These are phyloP conservation scores for Garcia nutans DNA, from an alignment of 345 rosid species.

Conservation along the genomic window DNA sequence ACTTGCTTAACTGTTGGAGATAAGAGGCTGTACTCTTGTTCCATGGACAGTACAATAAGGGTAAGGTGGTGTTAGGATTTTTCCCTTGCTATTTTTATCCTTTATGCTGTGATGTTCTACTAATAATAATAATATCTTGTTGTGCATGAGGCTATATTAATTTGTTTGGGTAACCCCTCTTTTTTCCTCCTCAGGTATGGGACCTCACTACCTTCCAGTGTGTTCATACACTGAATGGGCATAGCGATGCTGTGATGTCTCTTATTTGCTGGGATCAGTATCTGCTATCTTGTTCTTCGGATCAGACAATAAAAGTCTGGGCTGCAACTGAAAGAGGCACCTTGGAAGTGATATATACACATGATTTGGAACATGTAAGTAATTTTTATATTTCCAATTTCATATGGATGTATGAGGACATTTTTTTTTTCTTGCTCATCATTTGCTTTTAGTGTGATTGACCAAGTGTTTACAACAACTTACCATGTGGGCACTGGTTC, in stretches of 20 bases:
- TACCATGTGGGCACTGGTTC: neutral
- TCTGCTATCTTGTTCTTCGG: conserved; percentile 60
- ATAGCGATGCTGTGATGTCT: conserved; percentile 49
- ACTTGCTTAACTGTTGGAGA: conserved; percentile 39
- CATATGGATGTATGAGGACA: no score
- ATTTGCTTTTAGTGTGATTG: neutral
- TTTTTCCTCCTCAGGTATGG: conserved; percentile 44
- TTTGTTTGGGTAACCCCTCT: neutral
- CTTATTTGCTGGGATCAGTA: conserved; percentile 57
- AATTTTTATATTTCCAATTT: neutral
- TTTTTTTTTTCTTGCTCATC: no score
- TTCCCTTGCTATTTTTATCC: neutral
- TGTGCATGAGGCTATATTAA: neutral
- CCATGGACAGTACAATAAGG: conserved; percentile 48
- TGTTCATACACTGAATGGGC: conserved; percentile 41
- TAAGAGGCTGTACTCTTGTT: conserved; percentile 44
- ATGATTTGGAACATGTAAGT: conserved; percentile 10
- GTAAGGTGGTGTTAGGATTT: conserved; percentile 23
- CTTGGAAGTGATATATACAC: conserved; percentile 15
- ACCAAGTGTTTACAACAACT: neutral
- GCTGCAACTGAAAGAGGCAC: conserved; percentile 28
- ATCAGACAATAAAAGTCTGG: conserved; percentile 57
- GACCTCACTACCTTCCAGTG: conserved; percentile 43
- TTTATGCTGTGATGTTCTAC: no score
- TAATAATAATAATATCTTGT: neutral